phyloP scores from a whole-genome alignment of 2,329 filamentous ascomycete genomes.

The Chrysosporium keratinophilum region DNA sequence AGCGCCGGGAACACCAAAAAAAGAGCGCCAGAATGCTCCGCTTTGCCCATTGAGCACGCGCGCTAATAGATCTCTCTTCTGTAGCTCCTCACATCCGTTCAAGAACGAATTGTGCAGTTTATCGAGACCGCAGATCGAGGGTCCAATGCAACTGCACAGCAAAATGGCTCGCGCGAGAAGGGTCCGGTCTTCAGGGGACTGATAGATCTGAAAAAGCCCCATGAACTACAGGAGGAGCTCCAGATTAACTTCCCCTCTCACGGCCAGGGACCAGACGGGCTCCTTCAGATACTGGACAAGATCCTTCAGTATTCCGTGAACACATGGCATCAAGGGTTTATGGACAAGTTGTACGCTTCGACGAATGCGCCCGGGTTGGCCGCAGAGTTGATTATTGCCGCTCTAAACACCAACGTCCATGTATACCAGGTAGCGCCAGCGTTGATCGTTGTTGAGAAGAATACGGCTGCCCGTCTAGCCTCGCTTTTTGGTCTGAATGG shows the following conservation, averaged over 20 bases:
- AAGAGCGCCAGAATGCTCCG: not conserved
- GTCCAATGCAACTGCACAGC: conserved; percentile 12
- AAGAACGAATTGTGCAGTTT: conserved; percentile 38
- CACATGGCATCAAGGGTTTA: conserved; percentile 95
- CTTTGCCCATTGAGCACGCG: not conserved
- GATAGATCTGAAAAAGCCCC: conserved; percentile 52
- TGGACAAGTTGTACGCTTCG: conserved; percentile 89
- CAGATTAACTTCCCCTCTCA: conserved; percentile 43
- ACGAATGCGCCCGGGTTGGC: conserved; percentile 80
- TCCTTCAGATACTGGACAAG: conserved; percentile 59
- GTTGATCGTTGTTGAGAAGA: conserved; percentile 77
- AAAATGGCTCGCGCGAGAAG: conserved; percentile 49
- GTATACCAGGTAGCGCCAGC: conserved; percentile 91
- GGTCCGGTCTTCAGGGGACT: conserved; percentile 51
- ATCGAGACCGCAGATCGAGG: conserved; percentile 35
- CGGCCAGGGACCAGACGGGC: conserved; percentile 58
- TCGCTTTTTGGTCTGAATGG: conserved; percentile 65
- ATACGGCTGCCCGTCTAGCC: conserved; percentile 62
- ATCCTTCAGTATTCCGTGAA: conserved; percentile 83
- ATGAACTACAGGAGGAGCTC: conserved; percentile 48
- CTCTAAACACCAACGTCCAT: conserved; percentile 88
- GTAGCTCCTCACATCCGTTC: conserved; percentile 33
- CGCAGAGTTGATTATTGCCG: conserved; percentile 71
- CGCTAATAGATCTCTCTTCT: conserved; percentile 1
- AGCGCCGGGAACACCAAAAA: not conserved